phyloP scores from a whole-genome alignment of 176 grass and related monocot species.

The Triticum urartu region DNA sequence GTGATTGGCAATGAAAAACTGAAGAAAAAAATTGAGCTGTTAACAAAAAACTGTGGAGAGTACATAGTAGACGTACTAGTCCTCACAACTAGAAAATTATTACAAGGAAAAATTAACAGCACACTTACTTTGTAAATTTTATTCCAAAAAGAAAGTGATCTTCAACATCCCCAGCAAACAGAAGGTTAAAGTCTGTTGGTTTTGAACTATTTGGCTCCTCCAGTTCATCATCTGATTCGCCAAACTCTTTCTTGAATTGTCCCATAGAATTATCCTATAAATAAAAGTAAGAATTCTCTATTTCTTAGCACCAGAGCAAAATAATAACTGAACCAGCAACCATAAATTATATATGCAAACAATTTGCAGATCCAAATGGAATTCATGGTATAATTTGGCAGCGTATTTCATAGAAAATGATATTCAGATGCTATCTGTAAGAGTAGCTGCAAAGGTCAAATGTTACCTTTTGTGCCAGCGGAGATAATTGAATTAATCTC shows the following conservation, averaged over 20 bases:
- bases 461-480: constrained; percentile 71
- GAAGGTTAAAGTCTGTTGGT: constrained; percentile 68
- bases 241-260: constrained; percentile 75
- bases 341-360: background rate
- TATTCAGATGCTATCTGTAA: constrained; percentile 12
- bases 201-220: constrained; percentile 55
- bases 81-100: constrained; percentile 7
- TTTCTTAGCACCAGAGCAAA: constrained; percentile 30
- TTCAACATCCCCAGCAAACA: constrained; percentile 80
- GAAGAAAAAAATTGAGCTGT: background rate
- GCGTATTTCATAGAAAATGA: background rate
- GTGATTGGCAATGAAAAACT: background rate
- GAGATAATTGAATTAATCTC: constrained; percentile 85
- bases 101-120: background rate
- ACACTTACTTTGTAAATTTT: constrained; percentile 88
- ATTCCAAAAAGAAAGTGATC: constrained; percentile 92
- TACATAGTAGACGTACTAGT: background rate
- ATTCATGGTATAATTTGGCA: background rate
- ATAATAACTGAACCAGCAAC: background rate
- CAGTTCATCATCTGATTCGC: constrained; percentile 62
- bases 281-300: constrained; percentile 23
- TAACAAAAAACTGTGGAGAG: background rate
- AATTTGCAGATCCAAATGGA: background rate
- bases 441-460: background rate
- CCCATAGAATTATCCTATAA: constrained; percentile 60